A percentile compares a stretch with the other conserved stretches of the same genome.
phyloP scores from a whole-genome alignment of 768 basidiomycete genomes.

The Chalciporus chontae region DNA sequence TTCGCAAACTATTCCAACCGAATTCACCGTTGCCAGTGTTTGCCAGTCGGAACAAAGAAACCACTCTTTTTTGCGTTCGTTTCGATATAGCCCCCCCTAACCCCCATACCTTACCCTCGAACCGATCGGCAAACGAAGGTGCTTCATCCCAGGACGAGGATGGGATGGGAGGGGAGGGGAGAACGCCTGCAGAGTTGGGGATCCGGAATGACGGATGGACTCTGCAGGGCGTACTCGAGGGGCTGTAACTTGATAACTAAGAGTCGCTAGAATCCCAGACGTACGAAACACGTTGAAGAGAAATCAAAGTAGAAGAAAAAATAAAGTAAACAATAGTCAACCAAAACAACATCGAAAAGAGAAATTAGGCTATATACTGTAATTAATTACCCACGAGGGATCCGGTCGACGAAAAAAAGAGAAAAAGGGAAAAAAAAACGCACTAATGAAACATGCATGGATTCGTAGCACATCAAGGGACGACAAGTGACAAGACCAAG shows the following conservation, averaged over 20 bases:
- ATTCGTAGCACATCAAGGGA: background rate
- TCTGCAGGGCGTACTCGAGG: constrained; percentile 9
- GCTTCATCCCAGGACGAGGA: constrained; percentile 19
- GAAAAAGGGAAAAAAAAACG: background rate
- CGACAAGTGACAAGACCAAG: constrained; percentile 2
- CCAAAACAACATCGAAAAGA: background rate
- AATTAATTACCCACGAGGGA: background rate
- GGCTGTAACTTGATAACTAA: background rate
- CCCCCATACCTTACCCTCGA: background rate
- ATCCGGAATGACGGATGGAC: background rate
- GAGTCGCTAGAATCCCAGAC: background rate
- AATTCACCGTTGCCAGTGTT: too few species aligned
- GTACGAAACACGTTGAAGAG: background rate
- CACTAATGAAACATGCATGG: background rate
- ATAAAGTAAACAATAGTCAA: background rate
- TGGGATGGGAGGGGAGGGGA: background rate
- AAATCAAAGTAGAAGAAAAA: background rate
- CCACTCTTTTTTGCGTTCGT: constrained; percentile 50
- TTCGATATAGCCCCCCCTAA: constrained; percentile 21
- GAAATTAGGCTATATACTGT: constrained; percentile 15
- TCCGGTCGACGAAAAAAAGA: background rate
- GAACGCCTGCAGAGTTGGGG: constrained; percentile 11
- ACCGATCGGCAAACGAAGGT: background rate
- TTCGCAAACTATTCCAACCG: constrained; percentile 13
- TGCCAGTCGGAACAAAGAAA: constrained; percentile 15